Base-by-base conservation (phyloP, 1,284 basidiomycete genomes). In the Malassezia psittaci region DNA sequence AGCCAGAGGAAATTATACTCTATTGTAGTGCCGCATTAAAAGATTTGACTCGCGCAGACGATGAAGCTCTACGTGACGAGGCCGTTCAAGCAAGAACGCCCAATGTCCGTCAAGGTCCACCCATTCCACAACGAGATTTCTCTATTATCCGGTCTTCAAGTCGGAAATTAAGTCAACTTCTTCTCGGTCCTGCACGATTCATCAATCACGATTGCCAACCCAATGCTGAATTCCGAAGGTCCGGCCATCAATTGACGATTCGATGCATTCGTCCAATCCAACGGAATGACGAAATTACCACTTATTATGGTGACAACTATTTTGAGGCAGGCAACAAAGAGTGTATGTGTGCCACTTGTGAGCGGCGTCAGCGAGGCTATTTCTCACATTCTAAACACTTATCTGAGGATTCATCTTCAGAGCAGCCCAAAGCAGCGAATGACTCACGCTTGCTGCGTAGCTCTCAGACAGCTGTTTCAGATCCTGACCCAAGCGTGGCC, bases 141-240 rank as follows among this genome's bases (percentile, higher is more conserved):
- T 89, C 86, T 69, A 87, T 93, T 65, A 88, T 91, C 56, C 86
- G 88, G 73, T 89, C 86, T 40, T 85, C 86, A 63, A 83, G 87
- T 68, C 85, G 88, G 79, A 87, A 88, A 77, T 88, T 87, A 78
- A 90, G 89, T 67, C 87, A 90, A 78, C 79, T 93, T 63, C 86
- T 93, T 77, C 79, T 93, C 64, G 90, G 89, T 2, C 89, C 89
- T 46, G 90, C 90, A 72, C 83, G 89, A 63, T 93, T 93, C 77
- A 88, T 91, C 60, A 93, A 93, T 86, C 88, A 91, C 71, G 89
- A 91, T 73, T 91, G 89, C 76, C 82, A 88, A 57, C 86, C 90
- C 65, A 90, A 91, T 72, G 86, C 85, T 55, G 86, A 90, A 67
- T 81, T 90, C 51, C 86, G 89, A 72, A 84, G 88, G 49, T 83